A percentile compares a stretch with the other conserved stretches of the same genome.
phyloP scores from a whole-genome alignment of 257 asterid species.

The Penstemon davidsonii region DNA sequence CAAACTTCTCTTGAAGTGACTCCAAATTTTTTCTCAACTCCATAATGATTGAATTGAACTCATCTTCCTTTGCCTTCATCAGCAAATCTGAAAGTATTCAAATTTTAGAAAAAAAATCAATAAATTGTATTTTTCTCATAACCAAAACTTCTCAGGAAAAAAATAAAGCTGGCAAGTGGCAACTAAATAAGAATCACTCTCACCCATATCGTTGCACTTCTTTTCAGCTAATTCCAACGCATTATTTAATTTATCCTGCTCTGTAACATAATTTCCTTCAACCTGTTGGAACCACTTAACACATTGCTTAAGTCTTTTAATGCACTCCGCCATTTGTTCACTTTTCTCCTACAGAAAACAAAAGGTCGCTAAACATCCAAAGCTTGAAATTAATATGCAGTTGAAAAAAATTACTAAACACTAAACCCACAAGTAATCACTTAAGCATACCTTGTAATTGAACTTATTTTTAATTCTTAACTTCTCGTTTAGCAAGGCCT shows the following conservation, averaged over 20 bases:
- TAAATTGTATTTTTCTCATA: background rate
- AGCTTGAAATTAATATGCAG: conserved; percentile 2
- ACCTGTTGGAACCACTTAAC: conserved; percentile 85
- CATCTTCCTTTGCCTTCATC: conserved; percentile 82
- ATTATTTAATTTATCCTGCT: conserved; percentile 53
- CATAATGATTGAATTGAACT: conserved; percentile 67
- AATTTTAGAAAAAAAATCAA: background rate
- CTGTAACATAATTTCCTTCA: conserved; percentile 56
- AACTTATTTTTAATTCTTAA: conserved; percentile 62
- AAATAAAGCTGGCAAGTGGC: background rate
- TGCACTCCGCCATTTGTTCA: conserved; percentile 64
- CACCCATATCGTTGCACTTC: conserved; percentile 60
- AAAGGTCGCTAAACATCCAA: conserved; percentile 11
- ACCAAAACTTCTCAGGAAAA: conserved; percentile 6
- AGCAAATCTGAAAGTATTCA: conserved; percentile 46
- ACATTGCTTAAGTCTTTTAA: conserved; percentile 73
- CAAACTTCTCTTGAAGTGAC: conserved; percentile 63
- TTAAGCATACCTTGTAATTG: conserved; percentile 42
- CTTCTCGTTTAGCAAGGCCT: conserved; percentile 70
- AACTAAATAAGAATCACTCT: conserved; percentile 17
- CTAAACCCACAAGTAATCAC: background rate
- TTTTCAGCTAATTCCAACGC: conserved; percentile 73
- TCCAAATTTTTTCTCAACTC: conserved; percentile 69
- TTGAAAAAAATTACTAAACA: conserved; percentile 5
- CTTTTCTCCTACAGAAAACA: conserved; percentile 64